Percentiles rank a stretch among this genome's conserved stretches.
Conservation (phyloP, 805 yeast genomes). For the Wickerhamomyces chaumierensis region DNA sequence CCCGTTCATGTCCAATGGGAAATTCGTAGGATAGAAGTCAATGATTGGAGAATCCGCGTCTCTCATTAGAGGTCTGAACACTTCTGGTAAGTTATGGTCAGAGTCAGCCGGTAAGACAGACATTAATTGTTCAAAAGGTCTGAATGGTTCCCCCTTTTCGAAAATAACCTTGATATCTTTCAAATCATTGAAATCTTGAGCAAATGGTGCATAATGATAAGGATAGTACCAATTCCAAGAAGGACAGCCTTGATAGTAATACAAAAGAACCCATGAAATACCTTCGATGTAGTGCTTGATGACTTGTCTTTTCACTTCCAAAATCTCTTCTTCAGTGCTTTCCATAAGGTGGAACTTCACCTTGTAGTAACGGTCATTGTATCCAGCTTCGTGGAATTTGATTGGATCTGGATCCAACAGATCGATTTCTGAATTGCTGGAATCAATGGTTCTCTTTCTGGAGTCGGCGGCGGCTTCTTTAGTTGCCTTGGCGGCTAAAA, state of each 20-base stretch:
- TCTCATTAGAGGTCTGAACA: slow-evolving; percentile 74
- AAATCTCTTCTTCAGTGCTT: slow-evolving; percentile 40
- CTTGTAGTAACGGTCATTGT: slow-evolving; percentile 67
- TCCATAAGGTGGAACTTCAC: slow-evolving; percentile 44
- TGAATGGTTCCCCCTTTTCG: slow-evolving; percentile 63
- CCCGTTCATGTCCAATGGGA: slow-evolving; percentile 91
- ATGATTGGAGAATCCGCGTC: slow-evolving; percentile 71
- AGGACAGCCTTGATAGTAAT: slow-evolving; percentile 95
- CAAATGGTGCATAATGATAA: slow-evolving; percentile 96
- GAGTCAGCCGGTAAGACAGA: slow-evolving; percentile 92
- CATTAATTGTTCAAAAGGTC: slow-evolving; percentile 91
- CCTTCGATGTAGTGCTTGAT: slow-evolving; percentile 81
- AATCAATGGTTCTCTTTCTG: slow-evolving; percentile 9
- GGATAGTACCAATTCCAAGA: slow-evolving; percentile 99
- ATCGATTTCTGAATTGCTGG: slow-evolving; percentile 17
- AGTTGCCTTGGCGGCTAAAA: slow-evolving; percentile 18
- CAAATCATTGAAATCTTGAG: slow-evolving; percentile 62
- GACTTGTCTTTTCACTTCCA: slow-evolving; percentile 43
- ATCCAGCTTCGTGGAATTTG: slow-evolving; percentile 80
- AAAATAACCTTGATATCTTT: slow-evolving; percentile 44
- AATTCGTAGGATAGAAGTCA: slow-evolving; percentile 84
- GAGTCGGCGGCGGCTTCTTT: slow-evolving; percentile 8
- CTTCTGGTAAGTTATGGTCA: slow-evolving; percentile 72
- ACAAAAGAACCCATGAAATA: slow-evolving; percentile 88
- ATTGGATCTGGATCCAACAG: slow-evolving; percentile 38